Percentiles rank a stretch among this genome's conserved stretches.
phyloP scores from a whole-genome alignment of 352 stramenopile species.

The Pythium catenulatum region DNA sequence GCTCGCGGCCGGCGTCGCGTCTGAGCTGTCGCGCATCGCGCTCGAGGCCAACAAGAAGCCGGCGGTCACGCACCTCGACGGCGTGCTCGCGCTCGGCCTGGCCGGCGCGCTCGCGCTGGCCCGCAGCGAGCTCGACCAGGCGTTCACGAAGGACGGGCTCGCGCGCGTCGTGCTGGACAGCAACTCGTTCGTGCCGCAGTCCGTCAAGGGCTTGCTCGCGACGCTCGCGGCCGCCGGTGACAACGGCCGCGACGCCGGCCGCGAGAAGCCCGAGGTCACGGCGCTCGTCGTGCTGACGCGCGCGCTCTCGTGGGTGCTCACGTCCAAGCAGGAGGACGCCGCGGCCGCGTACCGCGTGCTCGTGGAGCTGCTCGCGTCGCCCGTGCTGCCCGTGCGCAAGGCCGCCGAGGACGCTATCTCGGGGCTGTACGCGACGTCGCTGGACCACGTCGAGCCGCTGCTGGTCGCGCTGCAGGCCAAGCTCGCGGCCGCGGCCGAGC shows the following conservation, averaged over 20 bases:
- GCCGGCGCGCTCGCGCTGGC: conserved; percentile 77
- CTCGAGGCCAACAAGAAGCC: conserved; percentile 88
- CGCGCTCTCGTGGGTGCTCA: conserved; percentile 83
- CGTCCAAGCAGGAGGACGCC: conserved; percentile 76
- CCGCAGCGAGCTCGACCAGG: conserved; percentile 78
- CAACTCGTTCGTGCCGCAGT: conserved; percentile 74
- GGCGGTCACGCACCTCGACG: conserved; percentile 85
- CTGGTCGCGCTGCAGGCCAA: conserved; percentile 80
- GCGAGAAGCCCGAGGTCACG: conserved; percentile 78
- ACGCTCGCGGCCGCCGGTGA: conserved; percentile 41
- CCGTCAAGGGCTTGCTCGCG: conserved; percentile 68
- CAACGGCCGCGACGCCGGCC: conserved; percentile 29
- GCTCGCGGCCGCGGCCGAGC: conserved; percentile 65
- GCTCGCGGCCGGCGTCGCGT: conserved; percentile 73
- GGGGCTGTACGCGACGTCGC: conserved; percentile 74
- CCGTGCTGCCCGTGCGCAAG: conserved; percentile 73
- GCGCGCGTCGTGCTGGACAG: conserved; percentile 68
- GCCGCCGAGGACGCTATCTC: conserved; percentile 71
- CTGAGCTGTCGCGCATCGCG: conserved; percentile 78
- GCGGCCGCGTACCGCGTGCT: conserved; percentile 74
- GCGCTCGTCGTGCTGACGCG: conserved; percentile 72
- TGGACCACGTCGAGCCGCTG: conserved; percentile 77
- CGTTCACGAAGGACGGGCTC: conserved; percentile 75
- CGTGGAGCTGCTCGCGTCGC: conserved; percentile 78
- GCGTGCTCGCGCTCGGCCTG: conserved; percentile 81